Evolutionary conservation across 192 early-diverging fungal species (phyloP).

Genomic region (Entomortierella lignicola): DNA sequence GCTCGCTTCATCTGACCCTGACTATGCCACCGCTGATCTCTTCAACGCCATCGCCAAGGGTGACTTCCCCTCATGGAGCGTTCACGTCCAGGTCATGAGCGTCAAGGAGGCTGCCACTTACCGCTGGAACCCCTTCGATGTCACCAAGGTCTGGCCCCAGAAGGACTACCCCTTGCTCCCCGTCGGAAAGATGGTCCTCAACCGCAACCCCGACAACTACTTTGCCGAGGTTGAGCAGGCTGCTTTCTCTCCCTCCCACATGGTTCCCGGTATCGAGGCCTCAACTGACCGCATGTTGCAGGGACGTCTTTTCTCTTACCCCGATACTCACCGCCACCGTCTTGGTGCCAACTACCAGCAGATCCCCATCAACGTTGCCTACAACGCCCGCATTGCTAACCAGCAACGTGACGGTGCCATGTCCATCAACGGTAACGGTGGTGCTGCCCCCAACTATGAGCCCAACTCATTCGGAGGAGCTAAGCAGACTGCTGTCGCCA

Average conservation of each 20-base stretch:
- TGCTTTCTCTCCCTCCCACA: conserved; percentile 74
- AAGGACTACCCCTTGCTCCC: conserved; percentile 71
- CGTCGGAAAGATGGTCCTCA: conserved; percentile 76
- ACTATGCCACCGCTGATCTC: conserved; percentile 72
- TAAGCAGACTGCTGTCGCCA: conserved; percentile 36
- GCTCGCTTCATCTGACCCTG: conserved; percentile 63
- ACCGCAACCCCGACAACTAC: conserved; percentile 81
- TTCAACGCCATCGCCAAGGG: conserved; percentile 71
- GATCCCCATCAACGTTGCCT: conserved; percentile 76
- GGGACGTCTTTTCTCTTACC: conserved; percentile 80
- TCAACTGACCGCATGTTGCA: conserved; percentile 77
- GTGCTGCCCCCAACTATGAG: conserved; percentile 71
- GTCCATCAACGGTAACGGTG: conserved; percentile 64
- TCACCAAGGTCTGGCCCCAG: conserved; percentile 75
- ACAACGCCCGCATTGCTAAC: conserved; percentile 60
- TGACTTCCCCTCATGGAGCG: conserved; percentile 73
- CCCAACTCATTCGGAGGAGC: conserved; percentile 71
- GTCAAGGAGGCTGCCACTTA: conserved; percentile 68
- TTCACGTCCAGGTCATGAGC: conserved; percentile 72
- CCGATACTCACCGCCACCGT: conserved; percentile 76
- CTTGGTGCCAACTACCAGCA: conserved; percentile 77
- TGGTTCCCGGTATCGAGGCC: conserved; percentile 77
- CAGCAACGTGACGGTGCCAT: conserved; percentile 78
- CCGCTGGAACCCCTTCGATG: conserved; percentile 74
- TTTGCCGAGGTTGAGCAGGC: conserved; percentile 82